Evolutionary conservation across 176 grass and related monocot species (phyloP), one percentile per base, ranked within the genome.

Genomic region (Avena atlantica): DNA sequence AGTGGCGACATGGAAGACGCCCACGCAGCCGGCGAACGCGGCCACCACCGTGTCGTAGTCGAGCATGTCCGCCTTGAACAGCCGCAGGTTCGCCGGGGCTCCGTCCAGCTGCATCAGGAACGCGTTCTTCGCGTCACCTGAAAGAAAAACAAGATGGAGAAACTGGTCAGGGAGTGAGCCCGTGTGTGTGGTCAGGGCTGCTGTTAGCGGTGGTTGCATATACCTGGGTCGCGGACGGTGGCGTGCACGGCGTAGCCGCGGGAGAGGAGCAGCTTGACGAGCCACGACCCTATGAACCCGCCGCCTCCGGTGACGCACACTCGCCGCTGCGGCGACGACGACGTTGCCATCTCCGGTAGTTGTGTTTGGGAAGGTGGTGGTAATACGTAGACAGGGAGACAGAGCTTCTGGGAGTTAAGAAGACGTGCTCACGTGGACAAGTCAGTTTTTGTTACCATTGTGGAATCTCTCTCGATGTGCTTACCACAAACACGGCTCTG

Each of bases 11-110:
- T 95, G 93, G 81, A 95, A 92, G 67, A 95, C 90, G 51, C 88
- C 88, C 59, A 85, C 53, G 29, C 93, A 95, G 1, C 88, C 88
- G 3, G 77, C 80, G 47, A 92, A 83, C 4, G 90, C 93, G 1
- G 88, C 62, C 21, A 56, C 61, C 52, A 95, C 31, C 20, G 84
- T 70, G 80, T 90, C 78, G 53, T 73, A 45, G 8, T 92, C 88
- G n/a, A 95, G 88, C 89, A 92, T 7, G 81, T 95, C 88, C 24
- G 93, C 90, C 74, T 87, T 85, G 72, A 92, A 85, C 44, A 95
- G 53, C 3, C 51, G 86, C 55, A 92, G 80, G 16, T 83, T 95
- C 60, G 78, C 88, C 14, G 76, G 48, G 0, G 93, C 91, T 29
- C 81, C 58, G 15, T 90, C 93, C 79, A 95, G 78, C 85, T 74